These are phyloP conservation scores for Talaromyces borbonicus DNA, from an alignment of 495 filamentous ascomycete species.

Conservation along the genomic window DNA sequence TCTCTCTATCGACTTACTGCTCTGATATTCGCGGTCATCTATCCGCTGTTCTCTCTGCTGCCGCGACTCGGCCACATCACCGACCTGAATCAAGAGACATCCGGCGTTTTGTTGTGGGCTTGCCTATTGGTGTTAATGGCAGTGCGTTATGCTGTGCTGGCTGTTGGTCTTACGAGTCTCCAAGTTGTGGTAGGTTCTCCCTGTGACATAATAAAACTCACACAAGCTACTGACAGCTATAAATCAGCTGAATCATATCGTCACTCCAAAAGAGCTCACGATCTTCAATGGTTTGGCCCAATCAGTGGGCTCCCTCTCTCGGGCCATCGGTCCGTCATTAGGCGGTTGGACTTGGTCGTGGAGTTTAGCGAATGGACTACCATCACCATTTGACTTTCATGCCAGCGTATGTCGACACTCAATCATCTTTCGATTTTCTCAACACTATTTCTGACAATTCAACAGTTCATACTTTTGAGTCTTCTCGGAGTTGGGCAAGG, in stretches of 20 bases:
- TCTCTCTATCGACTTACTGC: not conserved
- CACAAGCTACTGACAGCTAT: not conserved
- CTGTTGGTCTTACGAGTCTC: conserved; percentile 1
- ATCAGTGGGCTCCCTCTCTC: conserved; percentile 1
- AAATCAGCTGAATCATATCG: not conserved
- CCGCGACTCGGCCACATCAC: not conserved
- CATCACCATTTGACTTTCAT: not conserved
- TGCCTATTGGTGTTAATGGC: not conserved
- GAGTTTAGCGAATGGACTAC: not conserved
- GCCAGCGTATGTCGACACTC: not conserved
- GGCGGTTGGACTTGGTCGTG: not conserved
- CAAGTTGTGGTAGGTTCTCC: not conserved
- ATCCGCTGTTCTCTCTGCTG: conserved; percentile 3
- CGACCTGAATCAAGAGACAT: not conserved
- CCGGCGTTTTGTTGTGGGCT: not conserved
- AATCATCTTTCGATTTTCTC: not conserved
- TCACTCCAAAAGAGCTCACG: not conserved
- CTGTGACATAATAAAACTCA: not conserved
- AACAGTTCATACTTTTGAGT: not conserved
- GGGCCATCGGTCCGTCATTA: not conserved
- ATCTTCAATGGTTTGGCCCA: conserved; percentile 1
- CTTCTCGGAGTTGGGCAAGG: not conserved
- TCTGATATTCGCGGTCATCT: not conserved
- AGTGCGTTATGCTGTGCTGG: conserved; percentile 1
- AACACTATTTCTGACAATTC: not conserved